phyloP scores from a whole-genome alignment of 1,284 basidiomycete genomes.

The Trichosporon sp. region DNA sequence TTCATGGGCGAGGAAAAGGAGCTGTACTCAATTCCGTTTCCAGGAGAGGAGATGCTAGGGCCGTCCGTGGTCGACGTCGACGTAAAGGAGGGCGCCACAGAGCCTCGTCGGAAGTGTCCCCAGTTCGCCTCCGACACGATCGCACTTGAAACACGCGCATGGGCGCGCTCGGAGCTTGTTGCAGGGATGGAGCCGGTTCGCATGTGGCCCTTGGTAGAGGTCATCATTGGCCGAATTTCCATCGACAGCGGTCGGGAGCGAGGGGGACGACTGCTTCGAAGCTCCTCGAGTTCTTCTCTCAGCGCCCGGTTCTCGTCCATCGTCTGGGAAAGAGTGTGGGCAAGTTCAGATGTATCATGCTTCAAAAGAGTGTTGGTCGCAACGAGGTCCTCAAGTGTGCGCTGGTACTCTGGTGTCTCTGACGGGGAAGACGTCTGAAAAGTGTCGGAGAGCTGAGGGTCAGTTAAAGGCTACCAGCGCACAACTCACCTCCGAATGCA shows the following conservation, averaged over 20 bases:
- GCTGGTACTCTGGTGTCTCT: slow-evolving; percentile 55
- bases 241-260: slow-evolving; percentile 24
- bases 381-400: slow-evolving; percentile 76
- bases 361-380: slow-evolving; percentile 79
- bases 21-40: slow-evolving; percentile 34
- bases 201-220: slow-evolving; percentile 14
- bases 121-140: slow-evolving; percentile 34
- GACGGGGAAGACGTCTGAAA: slow-evolving; percentile 43
- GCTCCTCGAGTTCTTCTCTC: slow-evolving; percentile 74
- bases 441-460: slow-evolving; percentile 42
- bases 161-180: slow-evolving; percentile 14
- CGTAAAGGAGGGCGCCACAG: slow-evolving; percentile 47
- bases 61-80: slow-evolving; percentile 41
- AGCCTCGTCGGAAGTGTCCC: slow-evolving; percentile 45
- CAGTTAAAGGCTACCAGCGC: not conserved
- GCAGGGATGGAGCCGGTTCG: slow-evolving; percentile 27
- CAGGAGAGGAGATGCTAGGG: slow-evolving; percentile 34
- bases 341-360: slow-evolving; percentile 76
- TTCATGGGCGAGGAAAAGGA: slow-evolving; percentile 20
- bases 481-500: slow-evolving; percentile 59
- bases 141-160: slow-evolving; percentile 28
- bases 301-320: slow-evolving; percentile 73
- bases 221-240: slow-evolving; percentile 22
- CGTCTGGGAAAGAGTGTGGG: slow-evolving; percentile 69
- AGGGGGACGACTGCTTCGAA: slow-evolving; percentile 48